Conservation (phyloP, 805 yeast genomes). For the Ogataea polymorpha region DNA sequence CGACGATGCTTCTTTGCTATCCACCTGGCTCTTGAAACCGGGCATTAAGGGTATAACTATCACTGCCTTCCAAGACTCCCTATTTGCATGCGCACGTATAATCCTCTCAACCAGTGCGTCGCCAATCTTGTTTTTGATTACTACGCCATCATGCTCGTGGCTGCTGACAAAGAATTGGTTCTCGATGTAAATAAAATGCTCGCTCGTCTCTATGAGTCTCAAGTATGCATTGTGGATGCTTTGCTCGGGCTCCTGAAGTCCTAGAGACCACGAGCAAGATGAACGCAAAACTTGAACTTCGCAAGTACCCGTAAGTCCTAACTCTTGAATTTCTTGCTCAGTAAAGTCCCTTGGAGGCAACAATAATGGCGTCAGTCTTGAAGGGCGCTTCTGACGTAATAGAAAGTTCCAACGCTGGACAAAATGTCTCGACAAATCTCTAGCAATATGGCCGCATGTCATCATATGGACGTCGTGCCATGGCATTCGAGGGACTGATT, state of each 20-base stretch:
- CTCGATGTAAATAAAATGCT: constrained; percentile 90
- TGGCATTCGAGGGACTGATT: constrained; percentile 87
- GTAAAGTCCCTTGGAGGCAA: constrained; percentile 91
- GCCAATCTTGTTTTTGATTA: constrained; percentile 84
- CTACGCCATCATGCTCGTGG: constrained; percentile 80
- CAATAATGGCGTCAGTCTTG: constrained; percentile 86
- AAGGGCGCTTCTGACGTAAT: constrained; percentile 89
- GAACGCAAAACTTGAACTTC: constrained; percentile 90
- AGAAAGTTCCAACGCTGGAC: constrained; percentile 97
- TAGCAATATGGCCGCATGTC: constrained; percentile 89
- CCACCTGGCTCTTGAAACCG: constrained; percentile 92
- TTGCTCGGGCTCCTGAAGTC: constrained; percentile 77
- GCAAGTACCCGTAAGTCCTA: constrained; percentile 77
- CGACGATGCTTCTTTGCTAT: constrained; percentile 90
- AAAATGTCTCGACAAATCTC: constrained; percentile 90
- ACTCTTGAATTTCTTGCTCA: constrained; percentile 58
- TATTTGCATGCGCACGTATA: constrained; percentile 77
- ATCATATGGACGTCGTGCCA: constrained; percentile 99
- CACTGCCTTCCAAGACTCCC: constrained; percentile 82
- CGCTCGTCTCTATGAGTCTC: constrained; percentile 85
- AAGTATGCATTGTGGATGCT: constrained; percentile 92
- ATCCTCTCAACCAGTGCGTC: constrained; percentile 98
- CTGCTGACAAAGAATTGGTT: constrained; percentile 93
- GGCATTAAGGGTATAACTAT: constrained; percentile 96
- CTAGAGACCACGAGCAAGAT: constrained; percentile 90